Conservation (phyloP, 2,329 filamentous ascomycete genomes). For the Helminthosporium solani region DNA sequence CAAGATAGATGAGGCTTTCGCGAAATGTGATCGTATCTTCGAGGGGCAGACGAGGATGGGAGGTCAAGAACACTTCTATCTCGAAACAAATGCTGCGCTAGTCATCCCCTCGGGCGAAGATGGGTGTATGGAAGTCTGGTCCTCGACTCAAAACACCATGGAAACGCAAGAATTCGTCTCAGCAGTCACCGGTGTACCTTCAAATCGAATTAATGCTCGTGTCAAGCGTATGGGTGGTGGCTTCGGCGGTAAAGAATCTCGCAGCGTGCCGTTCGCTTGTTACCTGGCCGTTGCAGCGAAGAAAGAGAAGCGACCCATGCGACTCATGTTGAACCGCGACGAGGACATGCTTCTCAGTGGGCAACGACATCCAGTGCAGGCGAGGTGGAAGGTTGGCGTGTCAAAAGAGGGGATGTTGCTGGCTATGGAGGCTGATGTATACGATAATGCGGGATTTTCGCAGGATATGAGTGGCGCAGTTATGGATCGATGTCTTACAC, state of each 20-base stretch:
- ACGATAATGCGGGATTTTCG: constrained; percentile 83
- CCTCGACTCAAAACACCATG: constrained; percentile 44
- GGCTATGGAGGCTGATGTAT: constrained; percentile 83
- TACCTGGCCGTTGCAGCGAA: constrained; percentile 82
- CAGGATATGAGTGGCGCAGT: constrained; percentile 72
- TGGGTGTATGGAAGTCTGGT: constrained; percentile 85
- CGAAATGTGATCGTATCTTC: constrained; percentile 75
- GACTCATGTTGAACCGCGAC: constrained; percentile 92
- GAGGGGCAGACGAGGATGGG: constrained; percentile 83
- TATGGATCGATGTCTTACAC: constrained; percentile 78
- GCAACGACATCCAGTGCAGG: constrained; percentile 88
- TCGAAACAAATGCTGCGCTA: constrained; percentile 85
- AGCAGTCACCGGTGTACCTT: constrained; percentile 75
- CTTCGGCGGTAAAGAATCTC: constrained; percentile 90
- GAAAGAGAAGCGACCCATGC: constrained; percentile 77
- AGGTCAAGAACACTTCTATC: constrained; percentile 95
- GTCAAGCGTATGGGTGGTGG: constrained; percentile 91
- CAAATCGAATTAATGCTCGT: constrained; percentile 83
- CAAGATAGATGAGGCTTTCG: constrained; percentile 70
- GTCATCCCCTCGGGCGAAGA: constrained; percentile 86
- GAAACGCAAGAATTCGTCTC: constrained; percentile 65
- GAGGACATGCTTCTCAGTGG: constrained; percentile 92
- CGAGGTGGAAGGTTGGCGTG: constrained; percentile 85
- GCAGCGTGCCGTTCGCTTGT: constrained; percentile 78
- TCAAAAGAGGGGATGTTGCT: constrained; percentile 90